These are phyloP conservation scores for Jackrogersella multiformis DNA, from an alignment of 495 filamentous ascomycete genomes.

Conservation along the genomic window DNA sequence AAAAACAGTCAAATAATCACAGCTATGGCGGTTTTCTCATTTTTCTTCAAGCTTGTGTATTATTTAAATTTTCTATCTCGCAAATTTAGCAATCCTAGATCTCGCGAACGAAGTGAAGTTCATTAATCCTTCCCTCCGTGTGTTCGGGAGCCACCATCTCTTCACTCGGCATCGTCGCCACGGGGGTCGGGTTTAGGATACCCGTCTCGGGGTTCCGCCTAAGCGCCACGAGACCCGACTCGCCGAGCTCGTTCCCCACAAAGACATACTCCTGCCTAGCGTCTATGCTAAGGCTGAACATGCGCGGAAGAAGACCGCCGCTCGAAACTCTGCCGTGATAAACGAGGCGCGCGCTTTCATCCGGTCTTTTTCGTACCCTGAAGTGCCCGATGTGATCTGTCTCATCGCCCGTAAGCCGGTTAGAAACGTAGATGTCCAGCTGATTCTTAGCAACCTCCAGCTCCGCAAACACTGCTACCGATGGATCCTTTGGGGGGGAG, in stretches of 20 bases:
- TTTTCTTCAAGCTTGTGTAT: too few species aligned
- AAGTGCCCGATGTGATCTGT: constrained; percentile 46
- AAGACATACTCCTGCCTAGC: constrained; percentile 33
- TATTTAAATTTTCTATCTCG: too few species aligned
- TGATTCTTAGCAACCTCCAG: constrained; percentile 38
- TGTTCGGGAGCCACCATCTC: not conserved
- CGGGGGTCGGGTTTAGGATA: constrained; percentile 13
- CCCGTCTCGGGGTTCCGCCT: constrained; percentile 14
- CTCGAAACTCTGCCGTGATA: constrained; percentile 21
- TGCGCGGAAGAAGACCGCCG: constrained; percentile 35
- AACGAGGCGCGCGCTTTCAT: not conserved
- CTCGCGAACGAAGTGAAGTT: not conserved
- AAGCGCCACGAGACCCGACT: constrained; percentile 36
- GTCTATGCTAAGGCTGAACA: constrained; percentile 36
- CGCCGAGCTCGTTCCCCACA: constrained; percentile 38
- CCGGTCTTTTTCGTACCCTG: too few species aligned
- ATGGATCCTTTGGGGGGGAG: not conserved
- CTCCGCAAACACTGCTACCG: constrained; percentile 20
- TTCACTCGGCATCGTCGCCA: constrained; percentile 3
- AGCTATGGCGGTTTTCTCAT: too few species aligned
- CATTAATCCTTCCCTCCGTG: not conserved
- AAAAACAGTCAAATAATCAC: too few species aligned
- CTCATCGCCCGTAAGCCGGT: constrained; percentile 37
- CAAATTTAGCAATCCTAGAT: too few species aligned
- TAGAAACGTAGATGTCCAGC: constrained; percentile 44